Evolutionary conservation across 139 green algal species (phyloP).

Genomic region (Micractinium sp.): DNA sequence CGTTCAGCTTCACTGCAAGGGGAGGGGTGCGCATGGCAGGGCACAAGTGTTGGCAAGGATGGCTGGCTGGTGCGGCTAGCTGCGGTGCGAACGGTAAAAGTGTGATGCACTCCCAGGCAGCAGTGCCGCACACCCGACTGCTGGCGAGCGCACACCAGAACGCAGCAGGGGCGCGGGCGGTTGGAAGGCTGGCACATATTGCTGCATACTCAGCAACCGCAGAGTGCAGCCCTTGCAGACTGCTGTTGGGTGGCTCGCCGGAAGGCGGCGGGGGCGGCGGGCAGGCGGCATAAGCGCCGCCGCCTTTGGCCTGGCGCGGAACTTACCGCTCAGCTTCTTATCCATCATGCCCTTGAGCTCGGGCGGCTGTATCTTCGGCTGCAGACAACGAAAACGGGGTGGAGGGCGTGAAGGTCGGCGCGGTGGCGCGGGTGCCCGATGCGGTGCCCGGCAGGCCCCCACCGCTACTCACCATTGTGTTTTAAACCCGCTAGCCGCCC

Average conservation of each 20-base stretch:
- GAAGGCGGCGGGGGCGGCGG: not conserved
- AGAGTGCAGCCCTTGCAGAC: too few relatives aligned
- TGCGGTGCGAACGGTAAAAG: not conserved
- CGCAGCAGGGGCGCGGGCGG: too few relatives aligned
- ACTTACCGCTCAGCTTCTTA: constrained; percentile 81
- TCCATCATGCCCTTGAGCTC: constrained; percentile 97
- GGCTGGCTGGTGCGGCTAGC: too few relatives aligned
- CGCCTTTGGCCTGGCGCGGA: not conserved
- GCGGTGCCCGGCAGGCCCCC: not conserved
- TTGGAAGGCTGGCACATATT: too few relatives aligned
- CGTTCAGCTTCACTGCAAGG: constrained; percentile 89
- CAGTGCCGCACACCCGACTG: too few relatives aligned
- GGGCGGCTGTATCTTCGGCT: constrained; percentile 85
- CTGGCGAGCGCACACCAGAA: too few relatives aligned
- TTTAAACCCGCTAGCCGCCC: not conserved
- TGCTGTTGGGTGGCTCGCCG: not conserved
- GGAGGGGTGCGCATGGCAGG: not conserved
- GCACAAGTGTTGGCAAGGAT: not conserved
- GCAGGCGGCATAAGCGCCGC: not conserved
- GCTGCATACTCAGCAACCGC: too few relatives aligned
- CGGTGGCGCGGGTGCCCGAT: not conserved
- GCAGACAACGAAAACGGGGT: not conserved
- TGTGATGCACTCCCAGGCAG: not conserved
- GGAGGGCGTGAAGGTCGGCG: not conserved
- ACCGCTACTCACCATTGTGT: not conserved